Conservation (phyloP, 495 filamentous ascomycete species). For the Lineolata rhizophorae region DNA sequence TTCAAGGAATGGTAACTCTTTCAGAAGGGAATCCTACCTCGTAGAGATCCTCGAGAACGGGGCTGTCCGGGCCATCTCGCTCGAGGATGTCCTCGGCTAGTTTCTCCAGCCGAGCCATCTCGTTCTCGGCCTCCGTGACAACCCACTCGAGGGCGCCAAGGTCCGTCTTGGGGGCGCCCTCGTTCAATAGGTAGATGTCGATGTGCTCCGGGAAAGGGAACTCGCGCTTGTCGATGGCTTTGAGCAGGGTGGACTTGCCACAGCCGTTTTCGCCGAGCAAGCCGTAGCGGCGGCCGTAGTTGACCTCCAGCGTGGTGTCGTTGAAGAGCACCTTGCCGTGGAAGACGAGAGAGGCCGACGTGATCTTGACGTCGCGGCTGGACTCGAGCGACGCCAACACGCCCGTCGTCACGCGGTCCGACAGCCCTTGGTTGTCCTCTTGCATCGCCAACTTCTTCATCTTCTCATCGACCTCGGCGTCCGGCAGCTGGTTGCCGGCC, state of each 20-base stretch:
- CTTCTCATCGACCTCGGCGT: conserved; percentile 52
- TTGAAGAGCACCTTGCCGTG: conserved; percentile 91
- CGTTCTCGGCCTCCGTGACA: conserved; percentile 81
- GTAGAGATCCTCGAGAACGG: conserved; percentile 84
- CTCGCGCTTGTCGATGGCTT: conserved; percentile 82
- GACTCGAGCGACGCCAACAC: conserved; percentile 67
- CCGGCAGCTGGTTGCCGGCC: conserved; percentile 31
- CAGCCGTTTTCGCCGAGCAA: conserved; percentile 97
- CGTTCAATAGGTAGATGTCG: conserved; percentile 96
- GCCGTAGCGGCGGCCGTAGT: conserved; percentile 81
- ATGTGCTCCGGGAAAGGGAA: conserved; percentile 91
- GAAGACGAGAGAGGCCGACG: conserved; percentile 81
- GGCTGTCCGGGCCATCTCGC: conserved; percentile 72
- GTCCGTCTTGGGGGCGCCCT: conserved; percentile 80
- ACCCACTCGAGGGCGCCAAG: conserved; percentile 93
- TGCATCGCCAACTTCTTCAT: conserved; percentile 68
- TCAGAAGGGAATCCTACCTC: conserved; percentile 47
- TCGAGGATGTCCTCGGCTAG: conserved; percentile 80
- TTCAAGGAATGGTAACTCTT: not conserved
- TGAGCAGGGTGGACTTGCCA: conserved; percentile 91
- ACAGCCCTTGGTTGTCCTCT: conserved; percentile 88
- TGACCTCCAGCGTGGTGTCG: conserved; percentile 83
- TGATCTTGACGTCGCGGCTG: conserved; percentile 90
- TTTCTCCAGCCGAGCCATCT: conserved; percentile 74
- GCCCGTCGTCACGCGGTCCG: conserved; percentile 95